phyloP scores from a whole-genome alignment of 805 yeast species.

The Cyberlindnera mrakii region DNA sequence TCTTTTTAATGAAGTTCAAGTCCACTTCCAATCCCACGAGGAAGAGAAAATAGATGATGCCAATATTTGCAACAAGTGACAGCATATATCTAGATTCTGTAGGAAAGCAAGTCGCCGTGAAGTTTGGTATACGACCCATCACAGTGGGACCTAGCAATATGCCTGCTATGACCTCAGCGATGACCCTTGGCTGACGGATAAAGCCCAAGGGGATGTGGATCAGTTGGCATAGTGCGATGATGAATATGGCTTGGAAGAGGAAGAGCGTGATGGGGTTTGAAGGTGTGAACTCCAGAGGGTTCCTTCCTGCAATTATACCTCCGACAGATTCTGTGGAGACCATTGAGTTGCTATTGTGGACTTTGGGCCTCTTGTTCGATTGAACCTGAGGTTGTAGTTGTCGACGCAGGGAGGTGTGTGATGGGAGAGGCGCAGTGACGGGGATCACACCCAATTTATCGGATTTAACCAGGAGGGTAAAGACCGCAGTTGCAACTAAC shows the following conservation, averaged over 20 bases:
- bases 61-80: conserved; percentile 65
- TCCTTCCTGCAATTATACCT: conserved; percentile 66
- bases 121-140: conserved; percentile 64
- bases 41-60: conserved; percentile 68
- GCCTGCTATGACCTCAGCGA: conserved; percentile 77
- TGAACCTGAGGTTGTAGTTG: too few relatives aligned
- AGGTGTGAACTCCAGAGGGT: conserved; percentile 57
- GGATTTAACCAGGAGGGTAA: too few relatives aligned
- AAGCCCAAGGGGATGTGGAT: conserved; percentile 54
- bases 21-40: conserved; percentile 80
- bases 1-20: conserved; percentile 52
- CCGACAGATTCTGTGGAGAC: too few relatives aligned
- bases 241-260: conserved; percentile 61
- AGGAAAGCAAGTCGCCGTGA: conserved; percentile 62
- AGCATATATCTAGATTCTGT: conserved; percentile 54
- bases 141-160: conserved; percentile 72
- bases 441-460: too few relatives aligned
- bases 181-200: conserved; percentile 71
- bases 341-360: too few relatives aligned
- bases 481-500: too few relatives aligned
- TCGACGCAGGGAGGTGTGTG: too few relatives aligned
- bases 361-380: too few relatives aligned
- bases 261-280: conserved; percentile 62
- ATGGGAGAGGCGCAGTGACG: too few relatives aligned
- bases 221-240: conserved; percentile 52